Conservation (phyloP, 2,329 filamentous ascomycete genomes). For the Verticillium albo-atrum region DNA sequence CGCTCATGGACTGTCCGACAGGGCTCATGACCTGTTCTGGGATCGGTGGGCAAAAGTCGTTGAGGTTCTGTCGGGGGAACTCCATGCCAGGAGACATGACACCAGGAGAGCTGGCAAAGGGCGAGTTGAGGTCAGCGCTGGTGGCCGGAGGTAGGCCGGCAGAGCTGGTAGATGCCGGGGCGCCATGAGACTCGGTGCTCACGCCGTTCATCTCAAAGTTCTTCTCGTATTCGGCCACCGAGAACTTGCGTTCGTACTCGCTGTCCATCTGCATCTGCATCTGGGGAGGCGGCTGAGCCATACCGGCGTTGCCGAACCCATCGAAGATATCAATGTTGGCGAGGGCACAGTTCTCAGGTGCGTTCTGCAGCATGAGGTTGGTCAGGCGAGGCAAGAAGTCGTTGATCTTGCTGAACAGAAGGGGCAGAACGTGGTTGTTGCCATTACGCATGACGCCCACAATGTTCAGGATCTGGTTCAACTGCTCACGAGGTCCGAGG, state of each 20-base stretch:
- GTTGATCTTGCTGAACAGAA: slow-evolving; percentile 71
- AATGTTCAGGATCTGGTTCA: slow-evolving; percentile 64
- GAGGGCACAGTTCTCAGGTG: slow-evolving; percentile 50
- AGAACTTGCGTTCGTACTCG: slow-evolving; percentile 43
- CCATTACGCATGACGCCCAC: slow-evolving; percentile 69
- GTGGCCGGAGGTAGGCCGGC: slow-evolving; percentile 16
- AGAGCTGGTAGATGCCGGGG: slow-evolving; percentile 17
- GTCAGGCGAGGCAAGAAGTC: slow-evolving; percentile 62
- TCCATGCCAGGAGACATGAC: slow-evolving; percentile 51
- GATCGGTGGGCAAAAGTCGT: slow-evolving; percentile 42
- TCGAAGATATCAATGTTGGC: slow-evolving; percentile 60
- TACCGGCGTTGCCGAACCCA: slow-evolving; percentile 59
- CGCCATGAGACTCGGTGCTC: slow-evolving; percentile 26
- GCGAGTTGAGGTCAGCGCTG: slow-evolving; percentile 39
- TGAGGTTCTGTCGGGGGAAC: slow-evolving; percentile 35
- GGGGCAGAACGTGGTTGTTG: slow-evolving; percentile 70
- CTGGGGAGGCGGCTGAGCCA: slow-evolving; percentile 45
- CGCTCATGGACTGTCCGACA: slow-evolving; percentile 22
- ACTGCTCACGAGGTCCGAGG: slow-evolving; percentile 66
- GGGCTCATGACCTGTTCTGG: slow-evolving; percentile 51
- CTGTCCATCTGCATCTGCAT: slow-evolving; percentile 39
- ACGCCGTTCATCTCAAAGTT: slow-evolving; percentile 28
- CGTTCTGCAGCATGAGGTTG: slow-evolving; percentile 55
- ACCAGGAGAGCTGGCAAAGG: slow-evolving; percentile 48
- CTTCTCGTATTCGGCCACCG: slow-evolving; percentile 37